These are phyloP conservation scores for Ilyonectria destructans DNA, from an alignment of 2,329 filamentous ascomycete genomes.

Conservation along the genomic window DNA sequence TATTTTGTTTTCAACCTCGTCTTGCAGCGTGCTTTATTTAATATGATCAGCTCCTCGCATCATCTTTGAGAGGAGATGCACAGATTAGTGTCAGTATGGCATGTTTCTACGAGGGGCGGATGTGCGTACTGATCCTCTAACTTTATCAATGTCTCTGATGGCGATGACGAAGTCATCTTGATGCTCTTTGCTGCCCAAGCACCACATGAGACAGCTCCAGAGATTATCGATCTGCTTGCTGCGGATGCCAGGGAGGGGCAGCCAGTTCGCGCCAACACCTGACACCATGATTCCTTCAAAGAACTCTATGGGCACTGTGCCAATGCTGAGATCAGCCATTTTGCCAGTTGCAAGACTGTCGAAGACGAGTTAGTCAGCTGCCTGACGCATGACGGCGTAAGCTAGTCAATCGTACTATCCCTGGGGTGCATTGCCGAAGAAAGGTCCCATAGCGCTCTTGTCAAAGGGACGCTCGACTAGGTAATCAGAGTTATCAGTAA, in stretches of 20 bases:
- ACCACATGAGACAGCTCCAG: slow-evolving; percentile 7
- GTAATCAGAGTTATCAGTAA: slow-evolving; percentile 13
- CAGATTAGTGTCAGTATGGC: slow-evolving; percentile 5
- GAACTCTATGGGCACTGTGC: slow-evolving; percentile 6
- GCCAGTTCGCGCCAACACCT: not conserved
- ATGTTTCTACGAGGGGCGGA: not conserved
- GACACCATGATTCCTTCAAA: not conserved
- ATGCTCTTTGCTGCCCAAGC: slow-evolving; percentile 13
- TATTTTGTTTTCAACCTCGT: slow-evolving; percentile 1
- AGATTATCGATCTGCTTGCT: not conserved
- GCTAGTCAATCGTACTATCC: slow-evolving; percentile 11
- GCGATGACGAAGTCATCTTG: slow-evolving; percentile 7
- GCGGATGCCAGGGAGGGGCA: not conserved
- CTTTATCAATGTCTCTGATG: not conserved
- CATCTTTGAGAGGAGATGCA: slow-evolving; percentile 1
- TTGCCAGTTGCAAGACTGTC: slow-evolving; percentile 1
- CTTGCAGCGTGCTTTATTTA: not conserved
- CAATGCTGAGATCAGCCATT: not conserved
- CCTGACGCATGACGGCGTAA: not conserved
- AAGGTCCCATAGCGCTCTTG: slow-evolving; percentile 7
- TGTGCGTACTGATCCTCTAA: slow-evolving; percentile 2
- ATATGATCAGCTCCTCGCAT: slow-evolving; percentile 1
- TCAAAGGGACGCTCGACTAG: slow-evolving; percentile 18
- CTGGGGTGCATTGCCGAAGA: not conserved
- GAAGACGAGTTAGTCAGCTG: slow-evolving; percentile 3